Percentiles rank a stretch among this genome's conserved stretches.
phyloP scores from a whole-genome alignment of 441 rosid species.

The Pelargonium fulgidum region DNA sequence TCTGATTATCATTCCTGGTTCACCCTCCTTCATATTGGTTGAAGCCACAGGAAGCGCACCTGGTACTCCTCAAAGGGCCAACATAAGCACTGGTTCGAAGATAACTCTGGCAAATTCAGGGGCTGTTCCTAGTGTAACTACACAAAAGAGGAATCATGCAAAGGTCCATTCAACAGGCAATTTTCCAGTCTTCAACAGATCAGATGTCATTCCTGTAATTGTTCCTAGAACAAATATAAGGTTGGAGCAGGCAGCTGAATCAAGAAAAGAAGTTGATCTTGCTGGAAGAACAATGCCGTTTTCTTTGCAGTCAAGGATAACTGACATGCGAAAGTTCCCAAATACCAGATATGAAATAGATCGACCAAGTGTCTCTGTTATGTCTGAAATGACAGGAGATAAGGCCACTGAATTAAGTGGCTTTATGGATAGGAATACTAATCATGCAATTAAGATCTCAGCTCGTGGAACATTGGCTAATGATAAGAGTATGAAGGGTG shows the following conservation, averaged over 20 bases:
- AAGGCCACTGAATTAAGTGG: constrained; percentile 36
- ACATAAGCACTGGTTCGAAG: constrained; percentile 39
- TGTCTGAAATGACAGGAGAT: constrained; percentile 38
- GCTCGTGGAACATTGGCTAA: constrained; percentile 39
- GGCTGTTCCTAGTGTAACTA: constrained; percentile 41
- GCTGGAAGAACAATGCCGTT: constrained; percentile 96
- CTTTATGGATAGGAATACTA: constrained; percentile 36
- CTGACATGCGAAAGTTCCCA: constrained; percentile 52
- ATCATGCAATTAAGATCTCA: constrained; percentile 38
- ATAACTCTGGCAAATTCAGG: constrained; percentile 32
- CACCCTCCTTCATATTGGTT: constrained; percentile 28
- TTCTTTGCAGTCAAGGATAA: constrained; percentile 77
- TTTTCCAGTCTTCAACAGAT: constrained; percentile 47
- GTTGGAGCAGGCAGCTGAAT: constrained; percentile 54
- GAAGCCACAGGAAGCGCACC: constrained; percentile 77
- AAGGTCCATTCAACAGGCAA: constrained; percentile 43
- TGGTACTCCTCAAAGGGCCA: constrained; percentile 69
- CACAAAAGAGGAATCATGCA: constrained; percentile 47
- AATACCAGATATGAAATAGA: constrained; percentile 60
- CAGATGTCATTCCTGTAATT: constrained; percentile 59
- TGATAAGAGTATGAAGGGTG: constrained; percentile 54
- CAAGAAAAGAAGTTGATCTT: constrained; percentile 67
- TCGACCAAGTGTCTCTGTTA: constrained; percentile 38
- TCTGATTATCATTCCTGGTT: constrained; percentile 24
- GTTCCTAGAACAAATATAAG: constrained; percentile 66